Base-by-base conservation (phyloP, 177 flowering plant genomes). In the Vitis hybrid region DNA sequence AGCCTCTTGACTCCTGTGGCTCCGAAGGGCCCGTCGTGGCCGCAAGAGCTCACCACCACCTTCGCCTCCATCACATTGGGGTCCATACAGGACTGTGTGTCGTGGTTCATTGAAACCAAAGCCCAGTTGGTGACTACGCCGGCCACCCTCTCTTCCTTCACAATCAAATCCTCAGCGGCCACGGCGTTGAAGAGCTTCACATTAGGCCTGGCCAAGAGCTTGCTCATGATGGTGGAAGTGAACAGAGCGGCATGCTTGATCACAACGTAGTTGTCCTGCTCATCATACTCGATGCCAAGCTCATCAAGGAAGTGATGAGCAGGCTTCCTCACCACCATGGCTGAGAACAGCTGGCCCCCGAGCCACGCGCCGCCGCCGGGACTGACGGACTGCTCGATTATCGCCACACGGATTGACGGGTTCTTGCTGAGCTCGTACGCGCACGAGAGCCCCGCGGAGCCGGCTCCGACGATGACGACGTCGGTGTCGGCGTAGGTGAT, bases 291-390 rank as follows among this genome's bases (percentile, higher is more conserved):
- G 32, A 92, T 72, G 14, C 75, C 92, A 10, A 94, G 80, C 86
- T 94, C 98, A 72, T 92, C 90, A 0, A 94, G 85, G 80, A 92
- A 89, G 7, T 13, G 71, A 70, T 91, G 93, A 0, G 48, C 48
- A 39, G 48, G 48, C 48, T 39, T 39, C 48, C 48, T 39, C 48
- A 39, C 48, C 48, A 39, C 96, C 98, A 93, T 94, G 66, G 99
- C 89, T 14, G 99, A 94, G 83, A 94, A 94, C 51, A 94, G 90
- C 85, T 94, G 99, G n/a, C 99, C 98, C 2, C 98, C 98, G 74
- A 94, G 92, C 98, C 97, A 94, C 10, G 98, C 97, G 2, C 98
- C 97, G 3, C 98, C 98, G n/a, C 99, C 99, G n/a, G 98, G 98
- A 78, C 93, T 88, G 60, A 94, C 97, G 18, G 97, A 92, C 65